These are phyloP conservation scores for Euphorbia peplus DNA, from an alignment of 345 rosid species.

Conservation along the genomic window DNA sequence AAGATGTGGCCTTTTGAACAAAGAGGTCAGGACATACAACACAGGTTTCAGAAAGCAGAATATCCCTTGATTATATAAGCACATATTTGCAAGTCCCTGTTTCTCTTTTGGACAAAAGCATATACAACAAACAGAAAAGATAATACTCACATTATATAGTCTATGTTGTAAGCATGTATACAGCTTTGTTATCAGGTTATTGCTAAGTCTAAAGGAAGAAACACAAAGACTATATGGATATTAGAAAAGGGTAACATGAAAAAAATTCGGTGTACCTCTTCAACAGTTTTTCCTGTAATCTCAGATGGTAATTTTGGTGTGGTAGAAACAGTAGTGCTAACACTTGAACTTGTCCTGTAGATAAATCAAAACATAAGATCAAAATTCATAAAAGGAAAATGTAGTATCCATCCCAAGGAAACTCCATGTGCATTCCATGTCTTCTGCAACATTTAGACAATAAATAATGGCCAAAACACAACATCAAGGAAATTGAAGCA, in stretches of 20 bases:
- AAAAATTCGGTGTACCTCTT: conserved; percentile 57
- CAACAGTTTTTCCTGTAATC: conserved; percentile 86
- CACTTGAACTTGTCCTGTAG: conserved; percentile 53
- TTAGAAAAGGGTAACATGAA: not conserved
- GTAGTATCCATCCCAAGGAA: not conserved
- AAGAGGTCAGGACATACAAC: not conserved
- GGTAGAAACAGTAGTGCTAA: conserved; percentile 41
- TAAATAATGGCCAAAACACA: not conserved
- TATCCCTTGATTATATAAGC: not conserved
- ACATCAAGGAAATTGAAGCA: not conserved
- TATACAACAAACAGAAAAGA: not conserved
- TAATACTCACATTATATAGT: not conserved
- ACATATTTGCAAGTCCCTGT: not conserved
- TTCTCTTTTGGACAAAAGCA: not conserved
- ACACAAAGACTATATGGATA: not conserved
- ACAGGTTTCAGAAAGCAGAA: not conserved
- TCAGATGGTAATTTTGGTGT: conserved; percentile 82
- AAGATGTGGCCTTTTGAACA: not conserved
- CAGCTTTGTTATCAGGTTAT: not conserved
- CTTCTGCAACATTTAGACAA: not conserved
- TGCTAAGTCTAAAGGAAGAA: not conserved
- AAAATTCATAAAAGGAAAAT: not conserved
- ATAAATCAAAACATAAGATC: conserved; percentile 14
- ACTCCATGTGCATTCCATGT: not conserved
- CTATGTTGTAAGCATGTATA: not conserved